Base-by-base conservation (phyloP, 495 filamentous ascomycete species). In the Bombardia bombarda region DNA sequence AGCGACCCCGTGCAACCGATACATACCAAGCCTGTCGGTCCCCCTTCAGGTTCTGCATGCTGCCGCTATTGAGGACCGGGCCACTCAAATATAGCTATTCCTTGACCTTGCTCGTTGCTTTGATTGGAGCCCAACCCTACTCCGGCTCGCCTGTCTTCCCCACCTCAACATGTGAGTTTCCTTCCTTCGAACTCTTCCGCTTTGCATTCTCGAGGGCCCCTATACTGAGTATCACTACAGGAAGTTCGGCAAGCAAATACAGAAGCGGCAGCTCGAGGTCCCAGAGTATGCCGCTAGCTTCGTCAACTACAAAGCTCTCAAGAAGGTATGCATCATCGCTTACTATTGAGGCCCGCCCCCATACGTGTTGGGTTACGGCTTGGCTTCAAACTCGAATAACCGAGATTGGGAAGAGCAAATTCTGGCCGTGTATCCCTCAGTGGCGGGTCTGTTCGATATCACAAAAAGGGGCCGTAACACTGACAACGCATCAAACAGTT, bases 181-280 rank as follows among this genome's bases (percentile, higher is more conserved):
- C 33, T 37, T 31, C 6, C 37, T 32, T 33, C 10, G 10, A 32
- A 14, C 9, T 28, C 26, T 2, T 16, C 17, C 35, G 36, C 18
- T 14, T 9, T 16, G 18, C 32, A 5, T 30, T 14, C 3, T 20
- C 17, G 6, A 18, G 32, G 32, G 9, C 9, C 32, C 32, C 12
- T 28, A 19, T 31, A 7, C 43, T 41, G 24, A 45, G 35, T 40
- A 42, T 23, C 23, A 12, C 28, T 32, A 52, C 46, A 98, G 92
- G 92, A 97, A 98, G 79, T 98, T 97, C 72, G 92, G 92, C 62
- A 98, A 98, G 75, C 84, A 95, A 55, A 92, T 97, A 50, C 93
- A 96, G 70, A 95, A 92, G 74, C 82, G 89, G 62, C 90, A 97
- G 72, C 87, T 98, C 54, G 92, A 98, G 65, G 86, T 98, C 25